phyloP scores from a whole-genome alignment of 306 rosid genomes.

The Cajanus cajan region DNA sequence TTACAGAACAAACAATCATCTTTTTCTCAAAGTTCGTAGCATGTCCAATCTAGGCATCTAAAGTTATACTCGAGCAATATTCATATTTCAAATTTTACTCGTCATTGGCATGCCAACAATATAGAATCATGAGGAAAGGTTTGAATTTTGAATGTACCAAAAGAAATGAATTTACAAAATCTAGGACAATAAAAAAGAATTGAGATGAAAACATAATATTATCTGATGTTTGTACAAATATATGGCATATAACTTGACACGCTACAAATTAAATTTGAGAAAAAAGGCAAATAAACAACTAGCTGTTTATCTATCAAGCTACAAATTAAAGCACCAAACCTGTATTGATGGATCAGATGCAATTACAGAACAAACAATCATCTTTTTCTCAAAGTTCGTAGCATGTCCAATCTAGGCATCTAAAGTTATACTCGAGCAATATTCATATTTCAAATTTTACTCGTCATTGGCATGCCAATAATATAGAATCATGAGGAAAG shows the following conservation, averaged over 20 bases:
- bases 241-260: neutral
- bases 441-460: neutral
- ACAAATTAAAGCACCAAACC: slow-evolving; percentile 45
- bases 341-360: slow-evolving; percentile 27
- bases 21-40: neutral
- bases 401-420: neutral
- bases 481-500: neutral
- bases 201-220: neutral
- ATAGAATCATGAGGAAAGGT: neutral
- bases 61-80: neutral
- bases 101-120: no score
- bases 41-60: neutral
- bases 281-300: neutral
- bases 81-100: neutral
- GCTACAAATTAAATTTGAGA: neutral
- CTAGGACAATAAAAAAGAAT: neutral
- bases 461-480: no score
- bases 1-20: neutral
- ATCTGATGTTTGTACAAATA: neutral
- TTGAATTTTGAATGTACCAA: neutral
- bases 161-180: neutral
- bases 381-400: neutral
- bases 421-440: neutral
- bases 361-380: neutral
- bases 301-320: neutral